phyloP scores from a whole-genome alignment of 129 eudicot species.

The Ambrosia artemisiifolia region DNA sequence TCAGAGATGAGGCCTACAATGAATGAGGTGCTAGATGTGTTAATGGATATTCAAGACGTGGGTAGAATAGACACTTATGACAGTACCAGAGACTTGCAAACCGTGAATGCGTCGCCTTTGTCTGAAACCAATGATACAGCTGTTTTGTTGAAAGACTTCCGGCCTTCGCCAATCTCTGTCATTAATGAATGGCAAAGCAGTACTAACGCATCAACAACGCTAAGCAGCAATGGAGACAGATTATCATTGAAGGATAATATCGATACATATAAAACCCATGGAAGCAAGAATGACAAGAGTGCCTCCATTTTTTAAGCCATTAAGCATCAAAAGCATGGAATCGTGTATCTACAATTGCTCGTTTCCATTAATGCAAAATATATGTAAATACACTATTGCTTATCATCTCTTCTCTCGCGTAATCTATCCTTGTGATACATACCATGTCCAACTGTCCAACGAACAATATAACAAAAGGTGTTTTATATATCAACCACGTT shows the following conservation, averaged over 20 bases:
- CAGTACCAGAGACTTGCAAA: conserved; percentile 1
- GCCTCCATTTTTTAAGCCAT: too few species aligned
- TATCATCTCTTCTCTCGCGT: too few species aligned
- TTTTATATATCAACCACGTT: too few species aligned
- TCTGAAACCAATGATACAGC: conserved; percentile 50
- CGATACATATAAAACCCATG: background rate
- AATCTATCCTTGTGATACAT: too few species aligned
- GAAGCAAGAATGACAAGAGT: too few species aligned
- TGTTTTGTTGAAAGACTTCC: conserved; percentile 34
- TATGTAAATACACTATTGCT: too few species aligned
- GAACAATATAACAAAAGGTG: too few species aligned
- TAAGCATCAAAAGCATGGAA: too few species aligned
- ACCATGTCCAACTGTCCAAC: too few species aligned
- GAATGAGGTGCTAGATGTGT: background rate
- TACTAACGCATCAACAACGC: conserved; percentile 33
- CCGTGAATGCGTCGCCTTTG: conserved; percentile 25
- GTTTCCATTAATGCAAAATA: too few species aligned
- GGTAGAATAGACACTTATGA: background rate
- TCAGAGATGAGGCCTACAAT: too few species aligned
- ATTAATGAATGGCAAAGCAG: conserved; percentile 46
- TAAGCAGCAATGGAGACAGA: conserved; percentile 30
- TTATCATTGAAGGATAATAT: background rate
- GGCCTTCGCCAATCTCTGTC: conserved; percentile 46
- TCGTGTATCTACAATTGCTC: too few species aligned
- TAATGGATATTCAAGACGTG: conserved; percentile 40